A percentile compares a stretch with the other conserved stretches of the same genome.
Evolutionary conservation across 1,139 yeast genomes (phyloP).

Genomic region (Debaryomyces sp.): DNA sequence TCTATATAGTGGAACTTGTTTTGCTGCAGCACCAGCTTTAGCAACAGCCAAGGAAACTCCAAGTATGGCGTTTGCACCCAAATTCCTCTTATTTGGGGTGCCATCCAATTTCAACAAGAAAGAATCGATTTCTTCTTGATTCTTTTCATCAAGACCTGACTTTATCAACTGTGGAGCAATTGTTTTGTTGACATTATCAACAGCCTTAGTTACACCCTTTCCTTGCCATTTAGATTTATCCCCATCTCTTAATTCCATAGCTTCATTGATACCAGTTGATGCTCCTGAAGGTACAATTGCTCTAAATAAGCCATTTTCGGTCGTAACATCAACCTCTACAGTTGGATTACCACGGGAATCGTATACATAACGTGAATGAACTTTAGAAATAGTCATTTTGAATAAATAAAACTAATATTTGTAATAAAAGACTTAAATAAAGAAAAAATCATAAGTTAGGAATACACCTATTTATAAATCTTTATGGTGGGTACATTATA

Average conservation of each 20-base stretch:
- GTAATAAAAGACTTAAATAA: too few species aligned
- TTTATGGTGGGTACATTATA: not conserved
- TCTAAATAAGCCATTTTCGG: slow-evolving; percentile 80
- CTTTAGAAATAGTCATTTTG: slow-evolving; percentile 44
- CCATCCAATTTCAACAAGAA: slow-evolving; percentile 76
- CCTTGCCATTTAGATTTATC: slow-evolving; percentile 88
- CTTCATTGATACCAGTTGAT: slow-evolving; percentile 84
- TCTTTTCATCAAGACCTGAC: slow-evolving; percentile 66
- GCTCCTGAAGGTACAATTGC: slow-evolving; percentile 93
- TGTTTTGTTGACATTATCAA: slow-evolving; percentile 76
- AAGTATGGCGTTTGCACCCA: slow-evolving; percentile 88
- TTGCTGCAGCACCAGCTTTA: slow-evolving; percentile 87
- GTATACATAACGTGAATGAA: slow-evolving; percentile 85
- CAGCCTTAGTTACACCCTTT: slow-evolving; percentile 87
- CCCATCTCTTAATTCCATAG: slow-evolving; percentile 86
- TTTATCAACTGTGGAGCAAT: slow-evolving; percentile 80
- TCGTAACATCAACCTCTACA: slow-evolving; percentile 84
- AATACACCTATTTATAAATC: not conserved
- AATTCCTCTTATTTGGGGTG: slow-evolving; percentile 82
- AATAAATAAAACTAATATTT: not conserved
- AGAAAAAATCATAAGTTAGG: too few species aligned
- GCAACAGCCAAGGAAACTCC: slow-evolving; percentile 88
- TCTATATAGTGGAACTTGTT: slow-evolving; percentile 76
- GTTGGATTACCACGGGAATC: slow-evolving; percentile 97
- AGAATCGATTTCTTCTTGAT: slow-evolving; percentile 82